phyloP scores from a whole-genome alignment of 768 basidiomycete genomes.

The Gymnopilus dilepis region DNA sequence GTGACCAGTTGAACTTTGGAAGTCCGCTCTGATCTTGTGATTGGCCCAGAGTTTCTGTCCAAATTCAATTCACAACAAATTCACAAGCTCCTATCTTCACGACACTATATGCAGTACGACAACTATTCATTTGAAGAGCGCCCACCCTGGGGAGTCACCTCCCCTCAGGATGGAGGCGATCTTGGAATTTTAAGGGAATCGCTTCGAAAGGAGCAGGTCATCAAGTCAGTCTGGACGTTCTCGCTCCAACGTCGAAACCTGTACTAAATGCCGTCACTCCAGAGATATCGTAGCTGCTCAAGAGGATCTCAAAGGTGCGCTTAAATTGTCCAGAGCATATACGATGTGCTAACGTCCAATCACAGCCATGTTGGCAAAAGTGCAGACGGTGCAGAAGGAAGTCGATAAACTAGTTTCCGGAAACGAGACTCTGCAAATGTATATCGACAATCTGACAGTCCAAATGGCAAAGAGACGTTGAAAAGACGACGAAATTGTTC shows the following conservation, averaged over 20 bases:
- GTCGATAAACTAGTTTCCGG: constrained; percentile 81
- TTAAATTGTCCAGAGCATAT: background rate
- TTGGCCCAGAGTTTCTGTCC: background rate
- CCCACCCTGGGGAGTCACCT: constrained; percentile 56
- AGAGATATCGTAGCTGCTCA: constrained; percentile 82
- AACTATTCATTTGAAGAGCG: constrained; percentile 38
- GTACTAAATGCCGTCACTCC: background rate
- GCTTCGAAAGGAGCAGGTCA: constrained; percentile 73
- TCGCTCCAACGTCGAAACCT: background rate
- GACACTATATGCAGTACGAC: constrained; percentile 13
- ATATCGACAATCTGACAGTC: constrained; percentile 87
- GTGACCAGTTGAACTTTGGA: constrained; percentile 34
- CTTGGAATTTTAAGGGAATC: constrained; percentile 69
- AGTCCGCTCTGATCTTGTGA: constrained; percentile 32
- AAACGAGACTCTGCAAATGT: constrained; percentile 85
- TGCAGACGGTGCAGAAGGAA: constrained; percentile 74
- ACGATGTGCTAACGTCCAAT: background rate
- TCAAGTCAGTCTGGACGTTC: constrained; percentile 62
- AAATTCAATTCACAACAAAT: too few species aligned
- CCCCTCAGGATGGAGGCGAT: constrained; percentile 52
- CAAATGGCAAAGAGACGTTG: constrained; percentile 84
- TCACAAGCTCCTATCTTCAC: background rate
- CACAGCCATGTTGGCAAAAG: constrained; percentile 68
- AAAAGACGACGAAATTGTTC: too few species aligned
- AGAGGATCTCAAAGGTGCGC: constrained; percentile 75